These are phyloP conservation scores for Phytophthora uliginosa DNA, from an alignment of 352 stramenopile species.

Conservation along the genomic window DNA sequence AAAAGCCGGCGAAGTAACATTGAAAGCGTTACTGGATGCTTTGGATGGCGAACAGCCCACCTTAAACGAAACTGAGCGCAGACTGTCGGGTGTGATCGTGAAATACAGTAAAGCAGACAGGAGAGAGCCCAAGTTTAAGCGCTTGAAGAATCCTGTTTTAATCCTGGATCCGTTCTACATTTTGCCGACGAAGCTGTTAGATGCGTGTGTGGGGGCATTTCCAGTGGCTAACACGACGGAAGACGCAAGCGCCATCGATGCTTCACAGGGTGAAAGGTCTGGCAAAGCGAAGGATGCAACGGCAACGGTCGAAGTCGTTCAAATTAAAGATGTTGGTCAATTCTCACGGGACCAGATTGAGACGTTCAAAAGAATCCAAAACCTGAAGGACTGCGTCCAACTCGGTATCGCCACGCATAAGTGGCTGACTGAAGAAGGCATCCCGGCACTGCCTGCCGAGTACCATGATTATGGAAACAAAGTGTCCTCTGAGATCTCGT, in stretches of 20 bases:
- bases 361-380: constrained; percentile 2
- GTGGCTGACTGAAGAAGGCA: background rate
- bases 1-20: constrained; percentile 11
- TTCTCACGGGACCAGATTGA: constrained; percentile 21
- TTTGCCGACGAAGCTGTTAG: constrained; percentile 14
- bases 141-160: constrained; percentile 27
- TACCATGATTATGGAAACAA: constrained; percentile 1
- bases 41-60: constrained; percentile 6
- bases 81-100: background rate
- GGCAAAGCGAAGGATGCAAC: background rate
- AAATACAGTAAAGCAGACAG: background rate
- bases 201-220: constrained; percentile 7
- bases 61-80: background rate
- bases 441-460: background rate
- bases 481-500: background rate
- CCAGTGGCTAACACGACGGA: background rate
- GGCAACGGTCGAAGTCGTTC: background rate
- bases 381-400: background rate
- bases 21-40: constrained; percentile 10
- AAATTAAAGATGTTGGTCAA: constrained; percentile 12
- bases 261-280: background rate
- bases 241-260: background rate
- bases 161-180: constrained; percentile 22
- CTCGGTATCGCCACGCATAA: constrained; percentile 1
- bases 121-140: constrained; percentile 15